A percentile compares a stretch with the other conserved stretches of the same genome.
phyloP scores from a whole-genome alignment of 306 rosid species.

The Glycyrrhiza uralensis region DNA sequence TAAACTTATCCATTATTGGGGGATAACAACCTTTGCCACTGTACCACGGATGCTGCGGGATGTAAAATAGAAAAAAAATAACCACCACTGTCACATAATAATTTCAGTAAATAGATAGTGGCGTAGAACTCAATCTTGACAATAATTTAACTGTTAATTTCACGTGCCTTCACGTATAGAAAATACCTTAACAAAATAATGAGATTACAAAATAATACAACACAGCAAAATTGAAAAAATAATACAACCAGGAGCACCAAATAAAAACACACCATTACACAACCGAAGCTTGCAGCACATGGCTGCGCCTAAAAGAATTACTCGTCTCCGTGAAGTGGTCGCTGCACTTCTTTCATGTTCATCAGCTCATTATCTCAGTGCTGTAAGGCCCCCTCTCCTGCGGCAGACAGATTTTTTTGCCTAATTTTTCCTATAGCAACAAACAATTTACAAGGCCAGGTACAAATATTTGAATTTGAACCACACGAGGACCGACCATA shows the following conservation, averaged over 20 bases:
- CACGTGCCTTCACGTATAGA: neutral
- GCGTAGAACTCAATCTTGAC: neutral
- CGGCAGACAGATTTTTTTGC: constrained; percentile 13
- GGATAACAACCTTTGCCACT: no score
- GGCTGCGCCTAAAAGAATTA: constrained; percentile 8
- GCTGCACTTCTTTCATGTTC: constrained; percentile 13
- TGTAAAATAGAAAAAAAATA: neutral
- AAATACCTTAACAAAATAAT: constrained; percentile 5
- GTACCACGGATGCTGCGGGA: neutral
- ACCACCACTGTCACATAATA: neutral
- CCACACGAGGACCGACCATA: constrained; percentile 10
- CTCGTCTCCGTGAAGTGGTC: neutral
- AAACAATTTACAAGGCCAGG: constrained; percentile 41
- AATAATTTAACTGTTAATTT: constrained; percentile 14
- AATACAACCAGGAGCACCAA: constrained; percentile 16
- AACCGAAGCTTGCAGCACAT: constrained; percentile 18
- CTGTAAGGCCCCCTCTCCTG: neutral
- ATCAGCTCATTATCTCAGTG: constrained; percentile 14
- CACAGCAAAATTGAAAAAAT: neutral
- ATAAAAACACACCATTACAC: constrained; percentile 28
- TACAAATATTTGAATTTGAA: constrained; percentile 22
- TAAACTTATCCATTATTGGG: no score
- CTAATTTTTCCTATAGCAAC: constrained; percentile 26
- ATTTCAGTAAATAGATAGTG: neutral
- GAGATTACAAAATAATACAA: constrained; percentile 34